A percentile compares a stretch with the other conserved stretches of the same genome.
Conservation (phyloP, 225 moss, liverwort and hornwort genomes). For the Pseudisothecium myosuroides region DNA sequence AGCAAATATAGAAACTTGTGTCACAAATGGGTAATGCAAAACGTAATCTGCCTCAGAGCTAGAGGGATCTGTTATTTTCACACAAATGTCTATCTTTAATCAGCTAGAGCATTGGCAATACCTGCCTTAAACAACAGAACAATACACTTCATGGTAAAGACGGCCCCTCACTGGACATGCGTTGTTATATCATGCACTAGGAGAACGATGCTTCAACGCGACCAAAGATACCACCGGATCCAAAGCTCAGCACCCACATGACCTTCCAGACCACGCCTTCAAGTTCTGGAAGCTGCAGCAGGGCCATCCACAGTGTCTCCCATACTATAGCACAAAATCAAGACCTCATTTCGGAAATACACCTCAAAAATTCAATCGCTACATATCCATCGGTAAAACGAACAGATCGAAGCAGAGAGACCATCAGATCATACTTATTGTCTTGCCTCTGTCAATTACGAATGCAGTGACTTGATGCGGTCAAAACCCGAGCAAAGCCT, state of each 20-base stretch:
- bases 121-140: slow-evolving; percentile 14
- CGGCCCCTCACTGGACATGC: slow-evolving; percentile 2
- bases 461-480: background rate
- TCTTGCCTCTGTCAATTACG: background rate
- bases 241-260: slow-evolving; percentile 13
- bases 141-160: background rate
- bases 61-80: background rate
- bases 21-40: background rate
- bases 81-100: background rate
- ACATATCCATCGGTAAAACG: background rate
- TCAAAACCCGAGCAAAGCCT: background rate
- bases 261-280: slow-evolving; percentile 8
- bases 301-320: slow-evolving; percentile 1
- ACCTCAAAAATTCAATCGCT: background rate
- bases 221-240: slow-evolving; percentile 5
- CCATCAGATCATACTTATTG: background rate
- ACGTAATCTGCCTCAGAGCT: background rate
- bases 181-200: slow-evolving; percentile 8
- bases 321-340: background rate
- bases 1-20: background rate
- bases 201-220: slow-evolving; percentile 2
- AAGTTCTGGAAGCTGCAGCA: slow-evolving; percentile 17
- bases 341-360: background rate
- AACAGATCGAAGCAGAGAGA: background rate
- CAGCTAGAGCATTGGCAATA: slow-evolving; percentile 9